A percentile compares a stretch with the other conserved stretches of the same genome.
Conservation (phyloP, 768 basidiomycete genomes). For the Hortiboletus campestris region DNA sequence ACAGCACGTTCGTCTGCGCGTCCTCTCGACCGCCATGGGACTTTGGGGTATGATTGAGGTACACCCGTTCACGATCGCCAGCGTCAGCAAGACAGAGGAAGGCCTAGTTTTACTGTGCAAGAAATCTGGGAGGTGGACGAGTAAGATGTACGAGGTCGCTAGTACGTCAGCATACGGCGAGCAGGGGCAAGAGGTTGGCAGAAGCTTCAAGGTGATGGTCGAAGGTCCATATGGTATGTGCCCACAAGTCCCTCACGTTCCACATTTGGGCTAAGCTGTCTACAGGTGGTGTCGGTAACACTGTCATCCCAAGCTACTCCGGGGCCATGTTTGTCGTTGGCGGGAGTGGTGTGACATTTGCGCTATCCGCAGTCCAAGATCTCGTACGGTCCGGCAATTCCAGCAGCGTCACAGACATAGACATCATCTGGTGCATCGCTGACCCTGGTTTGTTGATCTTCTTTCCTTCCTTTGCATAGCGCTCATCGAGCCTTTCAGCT, state of each 20-base stretch:
- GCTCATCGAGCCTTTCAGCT: constrained; percentile 27
- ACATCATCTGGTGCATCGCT: constrained; percentile 69
- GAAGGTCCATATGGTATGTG: constrained; percentile 55
- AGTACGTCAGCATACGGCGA: constrained; percentile 35
- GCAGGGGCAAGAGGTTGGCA: constrained; percentile 24
- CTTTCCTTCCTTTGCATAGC: background rate
- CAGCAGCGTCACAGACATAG: constrained; percentile 57
- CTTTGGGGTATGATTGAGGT: constrained; percentile 54
- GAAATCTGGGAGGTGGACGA: constrained; percentile 65
- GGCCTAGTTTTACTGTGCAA: constrained; percentile 70
- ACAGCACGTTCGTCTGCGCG: constrained; percentile 74
- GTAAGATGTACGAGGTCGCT: constrained; percentile 50
- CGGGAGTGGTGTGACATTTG: constrained; percentile 76
- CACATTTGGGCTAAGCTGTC: background rate
- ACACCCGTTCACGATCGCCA: constrained; percentile 85
- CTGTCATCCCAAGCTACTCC: constrained; percentile 63
- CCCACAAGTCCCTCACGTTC: background rate
- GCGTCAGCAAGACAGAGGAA: constrained; percentile 50
- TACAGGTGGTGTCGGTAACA: constrained; percentile 58
- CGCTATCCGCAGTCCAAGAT: constrained; percentile 61
- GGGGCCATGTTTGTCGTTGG: constrained; percentile 67
- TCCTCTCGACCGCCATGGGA: constrained; percentile 59
- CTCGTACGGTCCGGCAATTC: constrained; percentile 48
- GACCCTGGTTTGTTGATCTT: constrained; percentile 43
- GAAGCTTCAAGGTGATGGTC: constrained; percentile 40